These are phyloP conservation scores for Hebeloma cylindrosporum DNA, from an alignment of 768 basidiomycete genomes.

Conservation along the genomic window DNA sequence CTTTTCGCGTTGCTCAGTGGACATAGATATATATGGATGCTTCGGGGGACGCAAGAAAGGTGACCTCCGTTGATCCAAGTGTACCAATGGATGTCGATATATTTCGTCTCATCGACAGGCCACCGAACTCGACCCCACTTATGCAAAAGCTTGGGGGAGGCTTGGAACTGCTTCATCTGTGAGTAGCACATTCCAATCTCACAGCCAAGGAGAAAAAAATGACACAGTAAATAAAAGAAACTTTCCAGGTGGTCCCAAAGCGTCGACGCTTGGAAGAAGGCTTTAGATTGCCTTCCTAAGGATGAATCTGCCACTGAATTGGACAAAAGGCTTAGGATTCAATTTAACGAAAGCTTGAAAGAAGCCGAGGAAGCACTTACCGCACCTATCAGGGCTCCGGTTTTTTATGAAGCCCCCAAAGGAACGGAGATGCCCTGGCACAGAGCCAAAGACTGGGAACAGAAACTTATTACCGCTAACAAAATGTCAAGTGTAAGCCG, in stretches of 20 bases:
- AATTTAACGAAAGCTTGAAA: conserved; percentile 32
- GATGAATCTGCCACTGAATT: conserved; percentile 26
- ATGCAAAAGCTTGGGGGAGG: conserved; percentile 43
- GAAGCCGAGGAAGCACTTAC: conserved; percentile 20
- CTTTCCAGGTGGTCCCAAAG: conserved; percentile 20
- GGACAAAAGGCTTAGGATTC: conserved; percentile 34
- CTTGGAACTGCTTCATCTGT: conserved; percentile 36
- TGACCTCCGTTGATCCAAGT: conserved; percentile 3
- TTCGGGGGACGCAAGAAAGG: conserved; percentile 30
- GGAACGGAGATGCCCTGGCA: conserved; percentile 27
- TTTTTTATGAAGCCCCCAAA: neutral
- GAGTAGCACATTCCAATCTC: neutral
- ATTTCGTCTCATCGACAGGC: conserved; percentile 25
- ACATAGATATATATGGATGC: conserved; percentile 33
- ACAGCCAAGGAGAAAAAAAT: neutral
- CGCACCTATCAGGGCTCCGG: neutral
- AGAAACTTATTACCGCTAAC: conserved; percentile 15
- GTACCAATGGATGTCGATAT: neutral
- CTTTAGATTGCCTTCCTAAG: conserved; percentile 28
- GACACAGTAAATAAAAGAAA: conserved; percentile 14
- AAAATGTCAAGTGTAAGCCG: conserved; percentile 23
- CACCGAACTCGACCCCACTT: conserved; percentile 38
- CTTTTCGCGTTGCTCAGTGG: neutral
- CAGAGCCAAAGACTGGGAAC: conserved; percentile 24
- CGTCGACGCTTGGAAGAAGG: conserved; percentile 31